These are phyloP conservation scores for Termitomyces heimii DNA, from an alignment of 768 basidiomycete species.

Conservation along the genomic window DNA sequence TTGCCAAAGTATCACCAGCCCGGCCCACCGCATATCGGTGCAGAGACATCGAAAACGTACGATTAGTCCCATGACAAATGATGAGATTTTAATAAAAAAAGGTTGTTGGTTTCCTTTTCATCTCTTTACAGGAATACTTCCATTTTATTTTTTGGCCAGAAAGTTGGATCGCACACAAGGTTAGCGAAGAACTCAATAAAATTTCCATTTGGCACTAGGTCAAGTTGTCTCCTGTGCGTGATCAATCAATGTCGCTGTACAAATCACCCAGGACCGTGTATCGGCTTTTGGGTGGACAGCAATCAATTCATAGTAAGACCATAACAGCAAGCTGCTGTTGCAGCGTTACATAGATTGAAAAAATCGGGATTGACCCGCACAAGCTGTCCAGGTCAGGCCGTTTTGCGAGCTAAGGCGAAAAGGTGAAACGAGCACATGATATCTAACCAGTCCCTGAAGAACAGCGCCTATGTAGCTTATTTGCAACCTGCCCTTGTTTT, in stretches of 20 bases:
- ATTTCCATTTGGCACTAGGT: background rate
- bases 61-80: background rate
- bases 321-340: background rate
- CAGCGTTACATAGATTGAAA: background rate
- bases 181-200: background rate
- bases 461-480: slow-evolving; percentile 10
- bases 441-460: background rate
- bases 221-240: background rate
- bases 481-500: slow-evolving; percentile 20
- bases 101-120: background rate
- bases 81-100: background rate
- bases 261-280: no score
- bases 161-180: background rate
- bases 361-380: background rate
- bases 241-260: background rate
- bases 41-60: background rate
- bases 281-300: background rate
- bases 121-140: background rate
- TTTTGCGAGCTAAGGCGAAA: no score
- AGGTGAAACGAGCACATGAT: slow-evolving; percentile 1
- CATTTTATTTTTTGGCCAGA: background rate
- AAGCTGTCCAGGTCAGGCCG: no score
- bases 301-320: background rate
- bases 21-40: background rate
- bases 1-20: background rate